Base-by-base conservation (phyloP, 371 early-diverging fungal genomes). In the Dichotomocladium elegans region DNA sequence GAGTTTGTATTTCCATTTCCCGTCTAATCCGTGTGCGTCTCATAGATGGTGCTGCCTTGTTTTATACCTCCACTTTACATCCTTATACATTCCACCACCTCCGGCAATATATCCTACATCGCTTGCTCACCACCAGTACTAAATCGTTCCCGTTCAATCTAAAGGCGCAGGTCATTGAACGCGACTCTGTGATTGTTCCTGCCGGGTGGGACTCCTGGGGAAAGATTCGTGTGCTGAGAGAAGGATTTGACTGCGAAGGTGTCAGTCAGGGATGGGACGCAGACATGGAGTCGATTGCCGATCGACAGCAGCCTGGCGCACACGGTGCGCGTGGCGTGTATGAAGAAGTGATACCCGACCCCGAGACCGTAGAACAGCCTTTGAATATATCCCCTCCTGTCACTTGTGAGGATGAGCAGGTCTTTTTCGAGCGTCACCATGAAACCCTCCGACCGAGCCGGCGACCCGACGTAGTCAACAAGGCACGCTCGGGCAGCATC, bases 181-280 rank as follows among this genome's bases (percentile, higher is more conserved):
- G 95, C 21, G 93, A 93, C 55, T 77, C 79, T 15, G 90, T 94
- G 14, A 73, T 92, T 65, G 89, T 96, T 17, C 97, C 97, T 4
- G 72, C 90, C 25, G 97, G 97, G 14, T 96, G 96, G 97, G 97
- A 96, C 62, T 87, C 91, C 34, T 90, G 86, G 82, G 88, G 89
- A 19, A 93, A 93, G 63, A 92, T 96, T 48, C 74, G 81, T 22
- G 81, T 90, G n/a, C 61, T 93, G 42, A 68, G 89, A 43, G 87
- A 85, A 43, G 87, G 87, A 21, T 96, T 95, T 56, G 86, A 89
- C 42, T 87, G 87, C 51, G 75, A 80, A 5, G 70, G 69, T 4
- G 64, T 84, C 15, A 74, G 77, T 47, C 64, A 76, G 7, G 87
- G 85, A 2, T 90, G 87, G 87, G 78, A 79, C 25, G 47, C 65